These are phyloP conservation scores for Saccharomycopsis guyanensis DNA, from an alignment of 805 yeast species.

Conservation along the genomic window DNA sequence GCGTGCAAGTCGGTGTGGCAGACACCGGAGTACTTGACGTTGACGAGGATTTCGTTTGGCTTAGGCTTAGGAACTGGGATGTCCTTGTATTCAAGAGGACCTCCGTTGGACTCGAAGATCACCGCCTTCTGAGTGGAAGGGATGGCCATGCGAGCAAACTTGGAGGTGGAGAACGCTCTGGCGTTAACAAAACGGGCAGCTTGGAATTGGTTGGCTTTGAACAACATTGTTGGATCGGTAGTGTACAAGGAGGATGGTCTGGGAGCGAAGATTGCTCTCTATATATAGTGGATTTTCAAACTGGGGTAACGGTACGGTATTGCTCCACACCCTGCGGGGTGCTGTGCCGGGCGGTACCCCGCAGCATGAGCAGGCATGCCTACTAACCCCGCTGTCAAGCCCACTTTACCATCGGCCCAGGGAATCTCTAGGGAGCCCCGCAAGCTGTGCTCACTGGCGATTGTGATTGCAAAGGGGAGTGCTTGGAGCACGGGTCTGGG, in stretches of 20 bases:
- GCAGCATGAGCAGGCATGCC: background rate
- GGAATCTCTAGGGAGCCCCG: background rate
- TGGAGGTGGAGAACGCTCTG: slow-evolving; percentile 15
- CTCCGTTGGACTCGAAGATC: slow-evolving; percentile 57
- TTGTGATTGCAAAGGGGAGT: background rate
- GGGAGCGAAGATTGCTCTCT: too few relatives aligned
- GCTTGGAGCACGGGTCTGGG: background rate
- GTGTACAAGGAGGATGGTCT: background rate
- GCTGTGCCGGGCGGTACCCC: background rate
- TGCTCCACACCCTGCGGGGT: too few relatives aligned
- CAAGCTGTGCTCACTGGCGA: background rate
- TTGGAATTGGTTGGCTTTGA: background rate
- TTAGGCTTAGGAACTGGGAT: slow-evolving; percentile 70
- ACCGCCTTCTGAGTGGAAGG: slow-evolving; percentile 70
- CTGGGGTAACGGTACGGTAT: too few relatives aligned
- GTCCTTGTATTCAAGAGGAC: slow-evolving; percentile 58
- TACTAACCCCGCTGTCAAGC: background rate
- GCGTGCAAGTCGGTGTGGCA: slow-evolving; percentile 74
- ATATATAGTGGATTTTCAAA: too few relatives aligned
- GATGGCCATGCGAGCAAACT: slow-evolving; percentile 30
- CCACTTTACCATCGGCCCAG: background rate
- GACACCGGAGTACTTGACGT: slow-evolving; percentile 67
- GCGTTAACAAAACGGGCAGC: background rate
- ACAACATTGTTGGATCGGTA: background rate
- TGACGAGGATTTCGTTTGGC: slow-evolving; percentile 54